Percentiles rank a stretch among this genome's conserved stretches.
Conservation (phyloP, 2,329 filamentous ascomycete genomes). For the Knoxdaviesia proteae region DNA sequence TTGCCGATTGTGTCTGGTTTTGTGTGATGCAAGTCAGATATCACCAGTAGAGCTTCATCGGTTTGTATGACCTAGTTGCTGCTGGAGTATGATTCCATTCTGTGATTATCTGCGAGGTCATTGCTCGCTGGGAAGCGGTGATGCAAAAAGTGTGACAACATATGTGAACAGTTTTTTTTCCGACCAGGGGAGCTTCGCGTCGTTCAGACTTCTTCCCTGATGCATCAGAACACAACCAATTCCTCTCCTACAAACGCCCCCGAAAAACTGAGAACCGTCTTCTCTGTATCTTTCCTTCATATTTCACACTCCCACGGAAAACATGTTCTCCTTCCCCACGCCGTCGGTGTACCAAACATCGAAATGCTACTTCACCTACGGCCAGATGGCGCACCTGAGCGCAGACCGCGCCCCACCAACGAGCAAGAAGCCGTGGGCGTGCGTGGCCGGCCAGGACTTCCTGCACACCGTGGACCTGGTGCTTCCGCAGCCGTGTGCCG, state of each 20-base stretch:
- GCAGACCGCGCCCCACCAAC: conserved; percentile 48
- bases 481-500: conserved; percentile 43
- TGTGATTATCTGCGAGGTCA: too few species aligned
- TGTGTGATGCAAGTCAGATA: too few species aligned
- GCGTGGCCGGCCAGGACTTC: conserved; percentile 43
- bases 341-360: conserved; percentile 30
- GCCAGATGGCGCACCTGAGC: conserved; percentile 48
- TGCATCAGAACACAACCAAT: too few species aligned
- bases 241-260: too few species aligned
- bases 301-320: background rate
- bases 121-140: too few species aligned
- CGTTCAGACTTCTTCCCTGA: background rate
- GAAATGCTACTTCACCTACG: conserved; percentile 58
- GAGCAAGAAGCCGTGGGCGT: conserved; percentile 50
- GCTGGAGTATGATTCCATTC: too few species aligned
- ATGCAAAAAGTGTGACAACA: too few species aligned
- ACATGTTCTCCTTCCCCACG: conserved; percentile 23
- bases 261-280: too few species aligned
- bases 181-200: background rate
- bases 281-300: too few species aligned
- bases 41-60: too few species aligned
- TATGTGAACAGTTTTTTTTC: background rate
- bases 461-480: conserved; percentile 53
- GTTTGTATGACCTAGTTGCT: too few species aligned
- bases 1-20: too few species aligned